Base-by-base conservation (phyloP, 345 rosid species). In the Citrus reticulata region DNA sequence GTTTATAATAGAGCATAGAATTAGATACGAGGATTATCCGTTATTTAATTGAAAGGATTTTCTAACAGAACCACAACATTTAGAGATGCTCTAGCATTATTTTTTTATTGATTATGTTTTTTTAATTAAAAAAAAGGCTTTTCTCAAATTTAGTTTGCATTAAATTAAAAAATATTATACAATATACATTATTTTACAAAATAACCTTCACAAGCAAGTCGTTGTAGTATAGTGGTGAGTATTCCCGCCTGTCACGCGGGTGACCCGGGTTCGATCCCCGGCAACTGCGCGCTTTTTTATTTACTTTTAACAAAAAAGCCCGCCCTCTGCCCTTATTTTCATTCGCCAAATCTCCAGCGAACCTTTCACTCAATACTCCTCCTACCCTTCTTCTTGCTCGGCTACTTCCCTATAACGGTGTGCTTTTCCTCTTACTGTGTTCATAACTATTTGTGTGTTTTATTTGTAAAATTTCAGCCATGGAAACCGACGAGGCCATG, bases 211-310 rank as follows among this genome's bases (percentile, higher is more conserved):
- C 54, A 35, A 1, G 2, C 0, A 1, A 0, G 91, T 86, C 89
- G 90, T 87, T 87, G 93, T 90, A 89, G 90, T 89, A 89, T 87
- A 82, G 91, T 90, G 92, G 92, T 89, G 0, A 83, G 88, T 85
- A 85, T 85, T 83, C 83, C 90, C 85, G 90, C 84, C 95, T 88
- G 89, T 89, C 95, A 88, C 88, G 87, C 90, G 89, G 78, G 70
- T 4, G 96, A 90, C 97, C 96, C 91, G 97, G 89, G 93, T 92
- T 95, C 96, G 98, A 92, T 90, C 92, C 91, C 97, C 97, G 93
- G 97, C 93, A 91, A 87, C 91, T 94, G 95, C 91, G 97, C 1
- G 0, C 9, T 27, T 3, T 25, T 27, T 63, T 0, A 7, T 14
- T 22, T 35, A 9, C 14, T 6, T 10, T 11, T 42, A 60, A 19